These are phyloP conservation scores for Entoloma clypeatum DNA, from an alignment of 1,284 basidiomycete species.

Conservation along the genomic window DNA sequence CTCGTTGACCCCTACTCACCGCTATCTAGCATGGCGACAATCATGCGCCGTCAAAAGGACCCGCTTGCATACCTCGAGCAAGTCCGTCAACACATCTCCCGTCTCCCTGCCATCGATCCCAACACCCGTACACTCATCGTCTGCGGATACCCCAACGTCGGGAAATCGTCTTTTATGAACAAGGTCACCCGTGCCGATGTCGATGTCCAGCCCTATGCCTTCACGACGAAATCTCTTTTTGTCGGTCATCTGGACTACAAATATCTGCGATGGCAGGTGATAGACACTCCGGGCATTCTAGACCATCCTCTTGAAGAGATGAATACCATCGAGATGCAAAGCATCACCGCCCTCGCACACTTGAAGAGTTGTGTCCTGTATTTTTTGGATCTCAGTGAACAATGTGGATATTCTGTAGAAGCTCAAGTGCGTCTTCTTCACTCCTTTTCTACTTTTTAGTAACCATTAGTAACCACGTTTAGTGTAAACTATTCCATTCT, in stretches of 20 bases:
- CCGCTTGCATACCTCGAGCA: conserved; percentile 95
- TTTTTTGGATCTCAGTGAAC: conserved; percentile 96
- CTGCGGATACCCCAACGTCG: conserved; percentile 97
- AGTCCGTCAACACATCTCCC: conserved; percentile 95
- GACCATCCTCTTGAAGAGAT: conserved; percentile 96
- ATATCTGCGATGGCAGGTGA: conserved; percentile 96
- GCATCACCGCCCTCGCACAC: conserved; percentile 93
- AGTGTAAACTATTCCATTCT: conserved; percentile 97
- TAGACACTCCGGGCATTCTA: conserved; percentile 91
- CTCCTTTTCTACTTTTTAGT: background rate
- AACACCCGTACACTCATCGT: conserved; percentile 95
- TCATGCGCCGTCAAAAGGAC: conserved; percentile 97
- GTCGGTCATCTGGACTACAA: conserved; percentile 97
- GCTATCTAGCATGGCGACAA: conserved; percentile 80
- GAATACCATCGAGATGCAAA: conserved; percentile 99
- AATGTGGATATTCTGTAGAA: conserved; percentile 93
- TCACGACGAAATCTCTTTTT: conserved; percentile 96
- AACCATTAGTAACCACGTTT: conserved; percentile 7
- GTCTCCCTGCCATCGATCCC: conserved; percentile 93
- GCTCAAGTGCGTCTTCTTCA: conserved; percentile 63
- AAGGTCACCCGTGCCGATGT: conserved; percentile 97
- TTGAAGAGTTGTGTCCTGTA: conserved; percentile 89
- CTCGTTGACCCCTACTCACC: conserved; percentile 1
- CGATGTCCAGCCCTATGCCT: conserved; percentile 96
- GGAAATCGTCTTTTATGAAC: conserved; percentile 97